Base-by-base conservation (phyloP, 2,329 filamentous ascomycete genomes). In the Spiromastix sp. region DNA sequence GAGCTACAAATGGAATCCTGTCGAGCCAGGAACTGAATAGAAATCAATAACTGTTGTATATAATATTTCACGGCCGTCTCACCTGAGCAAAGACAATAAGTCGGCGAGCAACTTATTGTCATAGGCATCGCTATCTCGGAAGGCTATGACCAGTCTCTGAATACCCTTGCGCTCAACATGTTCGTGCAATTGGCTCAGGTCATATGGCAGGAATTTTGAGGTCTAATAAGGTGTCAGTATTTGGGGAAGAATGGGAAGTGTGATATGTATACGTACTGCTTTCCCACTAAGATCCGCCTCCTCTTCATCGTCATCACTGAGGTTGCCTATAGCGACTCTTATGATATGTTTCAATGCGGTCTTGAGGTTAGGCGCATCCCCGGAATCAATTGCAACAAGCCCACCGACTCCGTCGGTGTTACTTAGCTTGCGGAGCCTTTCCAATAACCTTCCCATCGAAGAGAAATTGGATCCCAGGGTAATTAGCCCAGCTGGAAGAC, bases 1-100 rank as follows among this genome's bases (percentile, higher is more conserved):
- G 52, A 3, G 76, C 55, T 2, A 73, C 64, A 38, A 79, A 71
- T 0, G 73, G 72, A 34, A 79, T 71, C 18, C 75, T 70, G 47
- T 77, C 70, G 30, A 66, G 58, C 75, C 75, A 79, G 12, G 67
- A 72, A 42, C 70, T 72, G 40, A n/a, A 30, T 27, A 31, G 15
- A 30, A 34, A 59, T 46, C 57, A 56, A 34, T 20, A 22, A 12
- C 27, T 8, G 21, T n/a, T 26, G 10, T 4, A 30, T 18, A 16
- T 12, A 38, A 9, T 21, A 21, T 10, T 12, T 15, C 10, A 10
- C 15, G 6, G 12, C 13, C 17, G 19, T 4, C 4, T 11, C 7
- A 15, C 71, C 65, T 60, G 27, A 68, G 47, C 15, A 66, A 43
- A 16, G 57, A 61, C 18, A 68, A 48, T 13, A 69, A 47, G 41